Evolutionary conservation across 441 rosid species (phyloP).

Genomic region (Pelargonium myrrhifolium): DNA sequence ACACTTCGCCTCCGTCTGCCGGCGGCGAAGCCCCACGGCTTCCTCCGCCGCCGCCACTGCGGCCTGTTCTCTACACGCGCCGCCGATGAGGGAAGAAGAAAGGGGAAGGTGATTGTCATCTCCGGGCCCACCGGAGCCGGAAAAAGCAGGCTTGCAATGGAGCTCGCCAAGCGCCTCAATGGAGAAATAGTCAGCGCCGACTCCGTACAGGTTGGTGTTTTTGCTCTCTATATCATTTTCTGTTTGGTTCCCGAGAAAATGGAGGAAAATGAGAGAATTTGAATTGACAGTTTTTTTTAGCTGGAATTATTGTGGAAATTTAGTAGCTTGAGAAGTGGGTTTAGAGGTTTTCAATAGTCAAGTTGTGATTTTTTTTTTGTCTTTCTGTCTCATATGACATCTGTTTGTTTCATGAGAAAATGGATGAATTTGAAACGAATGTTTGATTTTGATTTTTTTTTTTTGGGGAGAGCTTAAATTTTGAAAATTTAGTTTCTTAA

Average conservation of each 20-base stretch:
- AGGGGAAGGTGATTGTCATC: constrained; percentile 62
- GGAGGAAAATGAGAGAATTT: neutral
- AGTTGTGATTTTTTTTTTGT: no score
- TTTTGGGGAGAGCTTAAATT: no score
- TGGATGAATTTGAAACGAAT: no score
- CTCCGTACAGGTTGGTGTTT: constrained; percentile 66
- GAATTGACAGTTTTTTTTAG: neutral
- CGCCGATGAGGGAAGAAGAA: constrained; percentile 6
- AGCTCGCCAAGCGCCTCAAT: constrained; percentile 77
- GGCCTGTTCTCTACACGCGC: neutral
- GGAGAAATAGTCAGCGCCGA: constrained; percentile 95
- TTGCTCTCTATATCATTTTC: neutral
- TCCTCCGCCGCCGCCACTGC: neutral
- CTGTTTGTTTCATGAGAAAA: no score
- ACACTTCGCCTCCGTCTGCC: neutral
- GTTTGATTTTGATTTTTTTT: no score
- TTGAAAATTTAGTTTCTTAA: neutral
- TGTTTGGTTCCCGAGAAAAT: constrained; percentile 10
- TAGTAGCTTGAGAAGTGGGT: neutral
- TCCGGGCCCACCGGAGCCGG: constrained; percentile 95
- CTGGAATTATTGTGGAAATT: neutral
- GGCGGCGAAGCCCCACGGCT: neutral
- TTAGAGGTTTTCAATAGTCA: neutral
- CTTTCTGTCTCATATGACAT: no score
- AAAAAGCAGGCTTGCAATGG: constrained; percentile 72